Percentiles rank a stretch among this genome's conserved stretches.
These are phyloP conservation scores for Dalbergia oliveri DNA, from an alignment of 306 rosid species.

Conservation along the genomic window DNA sequence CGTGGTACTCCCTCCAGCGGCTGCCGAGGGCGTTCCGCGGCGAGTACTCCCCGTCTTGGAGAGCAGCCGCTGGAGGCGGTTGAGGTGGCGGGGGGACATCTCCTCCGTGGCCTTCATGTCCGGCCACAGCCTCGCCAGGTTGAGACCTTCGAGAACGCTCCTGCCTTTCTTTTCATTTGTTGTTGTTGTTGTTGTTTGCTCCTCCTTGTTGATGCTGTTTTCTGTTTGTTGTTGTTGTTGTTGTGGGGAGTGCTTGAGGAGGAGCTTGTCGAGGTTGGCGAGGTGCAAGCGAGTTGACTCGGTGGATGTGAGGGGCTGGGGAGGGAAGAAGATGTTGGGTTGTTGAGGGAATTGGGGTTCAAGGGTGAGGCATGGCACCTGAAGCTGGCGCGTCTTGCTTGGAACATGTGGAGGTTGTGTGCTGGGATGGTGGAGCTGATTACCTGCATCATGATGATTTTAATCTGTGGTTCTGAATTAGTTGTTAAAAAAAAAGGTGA, in stretches of 20 bases:
- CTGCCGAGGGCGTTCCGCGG: conserved; percentile 75
- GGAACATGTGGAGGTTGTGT: conserved; percentile 58
- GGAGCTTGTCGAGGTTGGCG: conserved; percentile 79
- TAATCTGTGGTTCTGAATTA: too few relatives aligned
- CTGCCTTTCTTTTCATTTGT: conserved; percentile 55
- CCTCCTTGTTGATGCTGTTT: not conserved
- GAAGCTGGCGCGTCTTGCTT: conserved; percentile 52
- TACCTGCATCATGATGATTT: conserved; percentile 57
- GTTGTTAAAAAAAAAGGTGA: too few relatives aligned
- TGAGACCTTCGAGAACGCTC: conserved; percentile 62
- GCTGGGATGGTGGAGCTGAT: conserved; percentile 64
- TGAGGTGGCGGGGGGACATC: conserved; percentile 85
- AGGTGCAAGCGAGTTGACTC: conserved; percentile 65
- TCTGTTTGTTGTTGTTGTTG: conserved; percentile 34
- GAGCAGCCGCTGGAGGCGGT: conserved; percentile 66
- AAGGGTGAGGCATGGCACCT: conserved; percentile 59
- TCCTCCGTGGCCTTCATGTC: conserved; percentile 76
- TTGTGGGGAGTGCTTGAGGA: conserved; percentile 52
- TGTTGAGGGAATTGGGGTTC: conserved; percentile 52
- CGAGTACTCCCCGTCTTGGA: conserved; percentile 73
- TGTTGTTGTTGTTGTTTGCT: not conserved
- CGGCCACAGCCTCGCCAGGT: conserved; percentile 67
- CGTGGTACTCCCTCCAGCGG: conserved; percentile 87
- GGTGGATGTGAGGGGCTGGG: not conserved
- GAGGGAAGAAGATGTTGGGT: conserved; percentile 13